phyloP scores from a whole-genome alignment of 208 protist genomes.

The Trypanosoma mega region DNA sequence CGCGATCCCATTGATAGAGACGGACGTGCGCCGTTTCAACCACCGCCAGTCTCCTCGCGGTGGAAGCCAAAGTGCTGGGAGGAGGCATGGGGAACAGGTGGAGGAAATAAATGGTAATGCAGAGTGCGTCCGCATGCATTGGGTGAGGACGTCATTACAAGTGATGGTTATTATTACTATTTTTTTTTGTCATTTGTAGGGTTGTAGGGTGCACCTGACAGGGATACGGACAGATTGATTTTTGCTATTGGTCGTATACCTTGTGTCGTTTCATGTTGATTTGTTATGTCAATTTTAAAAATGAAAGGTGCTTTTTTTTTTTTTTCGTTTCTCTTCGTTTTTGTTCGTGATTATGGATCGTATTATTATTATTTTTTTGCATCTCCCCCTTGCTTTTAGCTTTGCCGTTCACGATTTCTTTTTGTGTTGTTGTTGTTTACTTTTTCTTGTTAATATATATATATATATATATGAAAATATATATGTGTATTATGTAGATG shows the following conservation, averaged over 20 bases:
- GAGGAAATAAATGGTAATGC: slow-evolving; percentile 35
- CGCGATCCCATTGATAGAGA: slow-evolving; percentile 61
- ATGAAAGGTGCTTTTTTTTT: background rate
- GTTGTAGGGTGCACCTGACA: background rate
- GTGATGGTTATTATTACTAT: no score
- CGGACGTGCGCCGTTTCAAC: slow-evolving; percentile 60
- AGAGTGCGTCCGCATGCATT: no score
- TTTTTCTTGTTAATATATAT: no score
- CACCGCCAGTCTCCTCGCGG: slow-evolving; percentile 76
- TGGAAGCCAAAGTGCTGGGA: slow-evolving; percentile 92
- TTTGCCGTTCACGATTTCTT: no score
- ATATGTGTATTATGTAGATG: background rate
- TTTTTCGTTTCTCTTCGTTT: slow-evolving; percentile 21
- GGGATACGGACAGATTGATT: background rate
- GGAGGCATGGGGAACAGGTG: slow-evolving; percentile 83
- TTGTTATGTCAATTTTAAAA: no score
- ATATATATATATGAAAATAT: no score
- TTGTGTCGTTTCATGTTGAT: no score
- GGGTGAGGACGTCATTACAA: no score
- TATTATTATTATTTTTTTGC: slow-evolving; percentile 7
- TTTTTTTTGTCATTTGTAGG: background rate
- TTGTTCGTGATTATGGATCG: background rate
- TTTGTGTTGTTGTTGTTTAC: slow-evolving; percentile 1
- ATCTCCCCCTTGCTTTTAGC: background rate
- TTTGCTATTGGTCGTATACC: no score